phyloP scores from a whole-genome alignment of 352 stramenopile species.

The Pythium dissimile region DNA sequence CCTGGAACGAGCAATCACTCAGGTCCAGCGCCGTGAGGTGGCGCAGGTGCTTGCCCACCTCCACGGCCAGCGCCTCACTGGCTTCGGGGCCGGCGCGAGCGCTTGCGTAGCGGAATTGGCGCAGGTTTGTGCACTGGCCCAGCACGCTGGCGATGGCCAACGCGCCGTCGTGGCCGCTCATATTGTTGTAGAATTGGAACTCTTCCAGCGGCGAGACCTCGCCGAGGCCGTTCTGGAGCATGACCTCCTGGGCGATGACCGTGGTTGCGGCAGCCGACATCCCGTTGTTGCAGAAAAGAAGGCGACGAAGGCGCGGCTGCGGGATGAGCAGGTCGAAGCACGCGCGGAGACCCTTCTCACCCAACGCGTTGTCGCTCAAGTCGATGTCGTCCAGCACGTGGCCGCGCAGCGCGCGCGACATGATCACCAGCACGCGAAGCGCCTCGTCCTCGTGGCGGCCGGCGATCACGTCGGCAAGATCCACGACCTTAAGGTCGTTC shows the following conservation, averaged over 20 bases:
- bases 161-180: constrained; percentile 72
- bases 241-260: constrained; percentile 65
- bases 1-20: constrained; percentile 90
- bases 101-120: constrained; percentile 61
- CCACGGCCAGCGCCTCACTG: constrained; percentile 42
- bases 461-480: constrained; percentile 92
- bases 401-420: constrained; percentile 74
- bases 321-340: constrained; percentile 75
- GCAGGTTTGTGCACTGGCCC: constrained; percentile 41
- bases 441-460: constrained; percentile 87
- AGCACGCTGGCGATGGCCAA: constrained; percentile 59
- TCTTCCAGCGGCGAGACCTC: constrained; percentile 49
- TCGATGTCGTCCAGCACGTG: constrained; percentile 85
- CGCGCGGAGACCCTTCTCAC: constrained; percentile 70
- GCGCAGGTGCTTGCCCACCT: constrained; percentile 42
- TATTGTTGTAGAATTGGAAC: constrained; percentile 88
- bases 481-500: constrained; percentile 51
- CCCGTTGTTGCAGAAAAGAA: constrained; percentile 79
- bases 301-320: constrained; percentile 49
- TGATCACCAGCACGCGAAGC: constrained; percentile 77
- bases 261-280: constrained; percentile 60
- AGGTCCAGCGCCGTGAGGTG: constrained; percentile 85
- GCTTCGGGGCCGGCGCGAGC: constrained; percentile 54
- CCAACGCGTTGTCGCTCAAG: constrained; percentile 74
- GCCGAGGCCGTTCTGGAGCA: constrained; percentile 54